phyloP scores from a whole-genome alignment of 2,329 filamentous ascomycete species.

The Fusarium ambrosium region DNA sequence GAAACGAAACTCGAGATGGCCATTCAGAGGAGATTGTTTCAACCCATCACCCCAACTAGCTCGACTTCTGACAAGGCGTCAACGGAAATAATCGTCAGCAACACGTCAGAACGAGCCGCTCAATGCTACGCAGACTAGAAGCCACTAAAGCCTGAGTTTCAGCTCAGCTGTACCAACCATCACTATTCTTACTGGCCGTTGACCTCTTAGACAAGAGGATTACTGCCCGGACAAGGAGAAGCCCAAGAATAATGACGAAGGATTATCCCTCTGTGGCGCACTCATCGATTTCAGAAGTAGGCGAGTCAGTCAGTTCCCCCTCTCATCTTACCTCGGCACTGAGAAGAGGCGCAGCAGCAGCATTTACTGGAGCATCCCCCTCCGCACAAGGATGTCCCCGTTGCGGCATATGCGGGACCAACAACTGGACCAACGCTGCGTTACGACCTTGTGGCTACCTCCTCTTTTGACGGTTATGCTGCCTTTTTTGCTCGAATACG shows the following conservation, averaged over 20 bases:
- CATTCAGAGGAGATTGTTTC: neutral
- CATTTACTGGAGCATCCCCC: neutral
- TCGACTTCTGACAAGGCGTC: neutral
- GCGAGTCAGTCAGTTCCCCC: neutral
- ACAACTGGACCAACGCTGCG: neutral
- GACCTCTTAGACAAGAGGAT: neutral
- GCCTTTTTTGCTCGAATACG: neutral
- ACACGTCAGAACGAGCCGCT: neutral
- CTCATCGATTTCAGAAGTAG: neutral
- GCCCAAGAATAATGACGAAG: neutral
- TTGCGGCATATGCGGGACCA: conserved; percentile 5
- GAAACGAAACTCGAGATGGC: neutral
- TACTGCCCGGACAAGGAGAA: neutral
- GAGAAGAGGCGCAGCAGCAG: neutral
- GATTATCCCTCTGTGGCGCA: neutral
- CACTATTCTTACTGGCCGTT: neutral
- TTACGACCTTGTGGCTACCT: neutral
- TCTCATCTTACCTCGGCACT: neutral
- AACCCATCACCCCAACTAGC: neutral
- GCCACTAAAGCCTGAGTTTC: neutral
- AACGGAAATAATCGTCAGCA: neutral
- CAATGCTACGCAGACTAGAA: neutral
- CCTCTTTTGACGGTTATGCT: neutral
- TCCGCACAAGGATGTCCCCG: conserved; percentile 5
- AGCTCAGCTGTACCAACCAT: neutral